phyloP scores from a whole-genome alignment of 768 basidiomycete genomes.

The Boletus subcaerulescens region DNA sequence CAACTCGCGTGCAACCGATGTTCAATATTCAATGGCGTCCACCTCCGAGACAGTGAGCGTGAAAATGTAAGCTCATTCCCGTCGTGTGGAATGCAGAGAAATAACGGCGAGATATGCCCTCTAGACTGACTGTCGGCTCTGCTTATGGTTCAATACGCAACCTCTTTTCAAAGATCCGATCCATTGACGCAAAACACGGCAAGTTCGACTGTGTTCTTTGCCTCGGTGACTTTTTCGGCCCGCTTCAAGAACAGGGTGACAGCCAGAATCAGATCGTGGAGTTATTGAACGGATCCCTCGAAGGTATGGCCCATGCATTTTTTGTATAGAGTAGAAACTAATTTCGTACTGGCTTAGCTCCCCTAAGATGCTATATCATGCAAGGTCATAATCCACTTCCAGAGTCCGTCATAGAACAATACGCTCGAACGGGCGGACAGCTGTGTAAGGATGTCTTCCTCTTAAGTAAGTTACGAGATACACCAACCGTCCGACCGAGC shows the following conservation, averaged over 20 bases:
- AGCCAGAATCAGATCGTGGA: conserved; percentile 52
- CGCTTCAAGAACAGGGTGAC: conserved; percentile 34
- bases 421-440: conserved; percentile 73
- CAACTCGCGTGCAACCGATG: neutral
- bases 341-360: conserved; percentile 48
- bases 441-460: conserved; percentile 81
- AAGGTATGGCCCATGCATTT: conserved; percentile 44
- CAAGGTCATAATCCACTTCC: conserved; percentile 81
- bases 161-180: conserved; percentile 77
- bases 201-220: conserved; percentile 86
- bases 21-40: conserved; percentile 22
- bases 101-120: neutral
- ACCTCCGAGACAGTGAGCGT: conserved; percentile 16
- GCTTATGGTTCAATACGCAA: conserved; percentile 68
- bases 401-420: conserved; percentile 66
- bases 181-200: conserved; percentile 89
- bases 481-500: neutral
- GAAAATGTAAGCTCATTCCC: conserved; percentile 30
- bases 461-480: conserved; percentile 56
- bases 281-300: conserved; percentile 63
- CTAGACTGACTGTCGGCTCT: conserved; percentile 76
- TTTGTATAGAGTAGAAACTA: neutral
- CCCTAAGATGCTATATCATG: conserved; percentile 91
- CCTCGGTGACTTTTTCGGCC: conserved; percentile 83
- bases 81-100: neutral